Base-by-base conservation (phyloP, 768 basidiomycete species). In the Flagelloscypha sp. region DNA sequence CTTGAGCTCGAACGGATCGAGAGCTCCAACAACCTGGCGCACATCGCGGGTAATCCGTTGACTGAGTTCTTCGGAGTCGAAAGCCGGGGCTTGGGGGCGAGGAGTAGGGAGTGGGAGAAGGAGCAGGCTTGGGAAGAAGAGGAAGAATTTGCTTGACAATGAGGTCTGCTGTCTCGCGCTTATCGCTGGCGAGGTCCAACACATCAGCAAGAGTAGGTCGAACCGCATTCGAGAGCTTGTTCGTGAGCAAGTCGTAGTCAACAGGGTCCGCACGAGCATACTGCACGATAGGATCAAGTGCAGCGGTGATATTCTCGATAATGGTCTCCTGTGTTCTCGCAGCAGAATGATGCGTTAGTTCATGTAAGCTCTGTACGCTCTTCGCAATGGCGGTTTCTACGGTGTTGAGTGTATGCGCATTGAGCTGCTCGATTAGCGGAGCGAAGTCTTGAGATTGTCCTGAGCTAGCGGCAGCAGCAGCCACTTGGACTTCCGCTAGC, bases 121-220 rank as follows among this genome's bases (percentile, higher is more conserved):
- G n/a, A n/a, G n/a, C n/a, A n/a, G n/a, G n/a, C n/a, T n/a, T n/a
- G n/a, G 77, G 77, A 12, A 89, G 48, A 36, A 84, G 52, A 7
- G 87, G 87, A 5, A 77, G 38, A 24, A 90, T 70, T 15, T 72
- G 63, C 34, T 88, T 73, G 19, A 87, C 74, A 39, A 90, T 90
- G 27, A 90, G 70, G 6, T 72, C 68, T 3, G 87, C 87, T 3
- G 87, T 90, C 57, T 90, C 87, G 23, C 84, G 72, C 54, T 90
- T 90, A 53, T 90, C 87, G 0, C 84, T 86, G 18, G 87, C 80
- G 32, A 90, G 70, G 51, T 90, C 87, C 42, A 90, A 90, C 40
- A 90, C 76, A 46, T 90, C 85, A 2, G 84, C 75, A 17, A 90
- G 87, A 44, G 88, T 82, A 6, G 87, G 87, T 48, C 89, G 88